A percentile compares a stretch with the other conserved stretches of the same genome.
Conservation (phyloP, 169 alveolate species). For the Cryptosporidium tyzzeri region DNA sequence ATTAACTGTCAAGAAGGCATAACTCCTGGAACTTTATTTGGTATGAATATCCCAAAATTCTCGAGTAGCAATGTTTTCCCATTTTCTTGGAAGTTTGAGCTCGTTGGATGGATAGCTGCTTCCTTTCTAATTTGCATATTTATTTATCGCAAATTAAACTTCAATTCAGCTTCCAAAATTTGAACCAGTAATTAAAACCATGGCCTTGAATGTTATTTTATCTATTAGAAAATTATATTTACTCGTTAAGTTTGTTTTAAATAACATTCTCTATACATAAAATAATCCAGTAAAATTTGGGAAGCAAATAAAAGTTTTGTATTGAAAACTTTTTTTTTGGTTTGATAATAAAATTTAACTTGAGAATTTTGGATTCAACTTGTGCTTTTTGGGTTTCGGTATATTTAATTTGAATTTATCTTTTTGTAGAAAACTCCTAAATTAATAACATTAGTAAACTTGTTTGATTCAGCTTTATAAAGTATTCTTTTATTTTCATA, state of each 20-base stretch:
- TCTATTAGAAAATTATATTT: too few relatives aligned
- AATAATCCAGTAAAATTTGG: too few relatives aligned
- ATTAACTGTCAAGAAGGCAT: slow-evolving; percentile 29
- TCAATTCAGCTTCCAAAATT: not conserved
- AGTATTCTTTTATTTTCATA: too few relatives aligned
- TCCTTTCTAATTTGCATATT: not conserved
- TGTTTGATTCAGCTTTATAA: too few relatives aligned
- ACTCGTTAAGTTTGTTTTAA: not conserved
- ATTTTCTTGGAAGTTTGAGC: slow-evolving; percentile 67
- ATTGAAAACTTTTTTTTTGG: not conserved
- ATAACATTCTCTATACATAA: too few relatives aligned
- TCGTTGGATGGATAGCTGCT: slow-evolving; percentile 33
- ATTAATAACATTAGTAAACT: too few relatives aligned
- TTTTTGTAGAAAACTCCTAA: too few relatives aligned
- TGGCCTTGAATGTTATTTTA: not conserved
- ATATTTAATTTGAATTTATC: too few relatives aligned
- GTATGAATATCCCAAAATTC: slow-evolving; percentile 13
- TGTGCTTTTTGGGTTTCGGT: too few relatives aligned
- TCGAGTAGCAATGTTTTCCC: slow-evolving; percentile 53
- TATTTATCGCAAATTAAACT: not conserved
- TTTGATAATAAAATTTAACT: too few relatives aligned
- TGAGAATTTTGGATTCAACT: not conserved
- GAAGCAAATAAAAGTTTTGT: not conserved
- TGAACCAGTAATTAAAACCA: not conserved
- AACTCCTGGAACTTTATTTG: slow-evolving; percentile 24